Evolutionary conservation across 1,284 basidiomycete genomes (phyloP), one percentile per base, ranked within the genome.

Genomic region (Macrocybe sp.): DNA sequence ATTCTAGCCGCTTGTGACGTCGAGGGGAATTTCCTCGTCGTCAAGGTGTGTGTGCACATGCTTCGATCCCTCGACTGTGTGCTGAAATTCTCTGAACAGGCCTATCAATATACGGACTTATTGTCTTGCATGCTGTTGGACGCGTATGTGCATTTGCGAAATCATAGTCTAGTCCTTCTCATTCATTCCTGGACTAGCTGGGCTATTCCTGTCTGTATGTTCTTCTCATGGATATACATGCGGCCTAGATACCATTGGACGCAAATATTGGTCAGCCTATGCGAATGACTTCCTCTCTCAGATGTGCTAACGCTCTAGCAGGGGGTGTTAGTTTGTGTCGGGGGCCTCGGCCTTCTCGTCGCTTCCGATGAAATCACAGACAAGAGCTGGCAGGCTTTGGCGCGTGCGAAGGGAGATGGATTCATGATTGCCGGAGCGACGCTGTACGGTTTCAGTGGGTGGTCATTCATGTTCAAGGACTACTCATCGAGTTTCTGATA

Each of bases 101-200:
- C 91, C 7, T 93, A 89, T 63, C 76, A 88, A 65, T 92, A 89
- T 69, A 93, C 91, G 36, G 88, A 89, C 51, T 68, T 93, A 1
- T 69, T 93, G 35, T 92, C 89, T 0, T 90, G 87, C 65, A 89
- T 91, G 86, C 75, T 93, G 10, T 81, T 93, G 45, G 87, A 92
- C 60, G 85, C 89, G 78, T 88, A 61, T 54, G 79, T 72, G n/a
- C 34, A 38, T 14, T 36, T 16, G 6, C 38, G 10, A 33, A 9
- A 16, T 39, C 12, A 40, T 6, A 10, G 3, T 35, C 37, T 36
- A 32, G 35, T 34, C 43, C 22, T 47, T 34, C 50, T 59, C n/a
- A 58, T 47, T 31, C 8, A 38, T 14, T 28, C 45, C 31, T 44
- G 47, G 12, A 44, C 10, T 46, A 85, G 83, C 43, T 91, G 88